Base-by-base conservation (phyloP, 2,329 filamentous ascomycete species). In the Epicoccum sorghinum region DNA sequence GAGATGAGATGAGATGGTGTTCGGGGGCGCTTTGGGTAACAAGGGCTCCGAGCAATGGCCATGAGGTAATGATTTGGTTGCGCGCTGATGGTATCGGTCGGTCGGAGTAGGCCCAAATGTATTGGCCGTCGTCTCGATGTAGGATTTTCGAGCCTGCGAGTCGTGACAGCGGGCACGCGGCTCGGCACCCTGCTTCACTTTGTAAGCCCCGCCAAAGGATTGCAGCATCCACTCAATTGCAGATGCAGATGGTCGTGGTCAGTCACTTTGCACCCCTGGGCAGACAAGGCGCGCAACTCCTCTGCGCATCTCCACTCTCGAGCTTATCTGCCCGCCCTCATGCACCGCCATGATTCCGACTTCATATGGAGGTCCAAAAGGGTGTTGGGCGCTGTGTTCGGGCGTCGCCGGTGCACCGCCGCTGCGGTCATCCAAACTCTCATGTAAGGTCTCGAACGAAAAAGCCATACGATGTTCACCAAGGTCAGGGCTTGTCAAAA, bases 391-490 rank as follows among this genome's bases (percentile, higher is more conserved):
- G 29, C 46, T 41, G 32, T 37, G 8, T n/a, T n/a, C 30, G 35
- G 18, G 18, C 30, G 41, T 45, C 42, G 46, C 52, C 46, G 52
- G 46, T 35, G 37, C 32, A 14, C 35, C 24, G 41, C 52, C 52
- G 42, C 52, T 41, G 52, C 46, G 18, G 23, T 44, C 13, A 39
- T 55, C 4, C 9, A 29, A 29, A 29, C 9, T 29, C 6, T 33
- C 10, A 33, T 8, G 52, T 46, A 50, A 55, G 41, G 52, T 37
- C 9, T 32, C 25, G 10, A 40, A 46, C 30, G 52, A 48, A 13
- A 39, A 44, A 50, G 18, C 41, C 42, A 41, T 42, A 55, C 46
- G 41, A 46, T 50, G 32, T 55, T 50, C 52, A 46, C 47, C 41
- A 55, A 43, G 52, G 32, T 41, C 42, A 18, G 18, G 18, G 18